A percentile compares a stretch with the other conserved stretches of the same genome.
phyloP scores from a whole-genome alignment of 768 basidiomycete genomes.

The Crassisporium funariophilum region DNA sequence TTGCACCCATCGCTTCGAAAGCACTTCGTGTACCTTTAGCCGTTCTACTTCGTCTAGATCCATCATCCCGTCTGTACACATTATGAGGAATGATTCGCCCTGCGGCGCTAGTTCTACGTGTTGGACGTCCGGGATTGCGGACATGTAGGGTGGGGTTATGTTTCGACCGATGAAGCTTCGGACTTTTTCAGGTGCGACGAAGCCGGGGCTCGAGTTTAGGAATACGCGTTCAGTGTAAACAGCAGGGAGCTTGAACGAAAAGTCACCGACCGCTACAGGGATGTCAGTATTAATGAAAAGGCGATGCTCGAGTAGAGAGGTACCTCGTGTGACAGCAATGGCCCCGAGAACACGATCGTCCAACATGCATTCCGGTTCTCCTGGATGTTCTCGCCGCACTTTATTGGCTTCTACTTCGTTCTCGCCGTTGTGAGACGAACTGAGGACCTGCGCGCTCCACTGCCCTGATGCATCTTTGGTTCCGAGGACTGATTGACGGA shows the following conservation, averaged over 20 bases:
- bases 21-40: slow-evolving; percentile 28
- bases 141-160: slow-evolving; percentile 56
- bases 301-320: not conserved
- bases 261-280: slow-evolving; percentile 53
- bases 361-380: slow-evolving; percentile 43
- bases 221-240: slow-evolving; percentile 51
- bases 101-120: slow-evolving; percentile 36
- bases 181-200: slow-evolving; percentile 36
- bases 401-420: slow-evolving; percentile 42
- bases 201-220: slow-evolving; percentile 40
- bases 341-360: slow-evolving; percentile 53
- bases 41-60: slow-evolving; percentile 44
- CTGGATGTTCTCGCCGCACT: slow-evolving; percentile 48
- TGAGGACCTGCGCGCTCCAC: slow-evolving; percentile 45
- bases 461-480: slow-evolving; percentile 29
- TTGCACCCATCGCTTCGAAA: slow-evolving; percentile 39
- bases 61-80: slow-evolving; percentile 55
- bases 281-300: not conserved
- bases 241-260: slow-evolving; percentile 52
- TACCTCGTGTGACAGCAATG: slow-evolving; percentile 59
- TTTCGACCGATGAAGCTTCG: slow-evolving; percentile 47
- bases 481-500: slow-evolving; percentile 40
- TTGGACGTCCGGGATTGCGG: slow-evolving; percentile 42
- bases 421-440: slow-evolving; percentile 52
- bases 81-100: slow-evolving; percentile 39